These are phyloP conservation scores for Rhinocladiella mackenziei DNA, from an alignment of 2,329 filamentous ascomycete species.

Conservation along the genomic window DNA sequence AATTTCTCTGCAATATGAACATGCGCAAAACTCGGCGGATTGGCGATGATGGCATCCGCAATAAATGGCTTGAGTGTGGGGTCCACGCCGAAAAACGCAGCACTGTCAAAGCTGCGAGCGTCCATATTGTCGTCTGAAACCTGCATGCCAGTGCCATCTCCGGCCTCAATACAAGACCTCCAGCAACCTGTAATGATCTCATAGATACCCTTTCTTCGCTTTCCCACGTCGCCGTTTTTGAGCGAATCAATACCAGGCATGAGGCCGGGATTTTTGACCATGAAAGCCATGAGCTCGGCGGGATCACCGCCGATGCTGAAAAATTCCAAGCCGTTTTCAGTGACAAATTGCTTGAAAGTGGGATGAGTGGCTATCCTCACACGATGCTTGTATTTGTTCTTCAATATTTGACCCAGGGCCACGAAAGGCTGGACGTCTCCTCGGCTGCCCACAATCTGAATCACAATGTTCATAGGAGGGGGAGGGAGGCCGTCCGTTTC, in stretches of 20 bases:
- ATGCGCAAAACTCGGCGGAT: constrained; percentile 74
- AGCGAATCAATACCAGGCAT: constrained; percentile 78
- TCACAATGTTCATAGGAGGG: constrained; percentile 63
- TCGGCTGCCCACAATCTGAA: constrained; percentile 70
- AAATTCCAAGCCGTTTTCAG: constrained; percentile 69
- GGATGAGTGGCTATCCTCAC: constrained; percentile 70
- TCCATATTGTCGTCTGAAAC: constrained; percentile 53
- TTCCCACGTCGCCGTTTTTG: constrained; percentile 70
- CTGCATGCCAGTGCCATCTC: constrained; percentile 58
- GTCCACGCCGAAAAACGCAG: constrained; percentile 41
- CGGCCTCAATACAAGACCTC: constrained; percentile 77
- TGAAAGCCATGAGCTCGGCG: constrained; percentile 76
- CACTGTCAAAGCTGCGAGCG: constrained; percentile 33
- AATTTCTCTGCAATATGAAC: constrained; percentile 75
- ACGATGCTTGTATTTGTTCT: constrained; percentile 63
- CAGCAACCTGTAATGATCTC: constrained; percentile 81
- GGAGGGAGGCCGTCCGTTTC: constrained; percentile 58
- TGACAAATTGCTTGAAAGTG: constrained; percentile 64
- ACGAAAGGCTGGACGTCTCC: constrained; percentile 75
- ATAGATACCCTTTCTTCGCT: constrained; percentile 68
- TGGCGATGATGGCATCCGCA: constrained; percentile 83
- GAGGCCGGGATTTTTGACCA: constrained; percentile 83
- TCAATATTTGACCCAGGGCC: constrained; percentile 62
- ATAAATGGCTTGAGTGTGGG: constrained; percentile 62
- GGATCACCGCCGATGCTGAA: constrained; percentile 74